phyloP scores from a whole-genome alignment of 140 eudicot species.

The Ambrosia hybrid region DNA sequence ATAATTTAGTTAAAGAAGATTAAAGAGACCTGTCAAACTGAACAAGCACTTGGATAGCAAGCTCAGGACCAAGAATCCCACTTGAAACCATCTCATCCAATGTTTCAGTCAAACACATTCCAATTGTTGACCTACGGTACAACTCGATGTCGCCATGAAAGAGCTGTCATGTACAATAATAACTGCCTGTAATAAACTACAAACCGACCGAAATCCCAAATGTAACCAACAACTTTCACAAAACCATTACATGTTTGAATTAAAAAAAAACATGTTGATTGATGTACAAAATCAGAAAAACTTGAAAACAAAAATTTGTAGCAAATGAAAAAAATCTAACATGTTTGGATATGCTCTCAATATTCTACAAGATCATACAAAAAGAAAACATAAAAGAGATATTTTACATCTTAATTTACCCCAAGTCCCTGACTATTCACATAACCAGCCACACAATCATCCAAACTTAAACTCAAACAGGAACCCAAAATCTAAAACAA shows the following conservation, averaged over 20 bases:
- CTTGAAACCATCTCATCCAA: conserved; percentile 77
- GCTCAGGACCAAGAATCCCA: conserved; percentile 68
- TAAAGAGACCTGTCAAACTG: conserved; percentile 71
- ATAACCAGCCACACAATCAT: neutral
- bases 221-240: neutral
- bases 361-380: neutral
- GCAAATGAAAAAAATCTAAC: neutral
- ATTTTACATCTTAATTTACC: neutral
- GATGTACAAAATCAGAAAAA: neutral
- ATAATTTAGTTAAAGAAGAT: neutral
- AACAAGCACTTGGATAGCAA: conserved; percentile 79
- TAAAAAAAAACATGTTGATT: neutral
- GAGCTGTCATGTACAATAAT: conserved; percentile 1
- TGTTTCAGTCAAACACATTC: conserved; percentile 79
- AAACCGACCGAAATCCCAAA: neutral
- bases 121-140: conserved; percentile 74
- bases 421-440: neutral
- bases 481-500: conserved; percentile 18
- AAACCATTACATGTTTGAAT: neutral
- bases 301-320: neutral
- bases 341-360: neutral
- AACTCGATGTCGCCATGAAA: conserved; percentile 67
- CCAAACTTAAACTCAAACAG: conserved; percentile 7
- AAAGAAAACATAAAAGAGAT: neutral
- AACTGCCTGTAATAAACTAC: neutral